Percentiles rank a stretch among this genome's conserved stretches.
phyloP scores from a whole-genome alignment of 192 early-diverging fungal species.

The Piromyces finnis region DNA sequence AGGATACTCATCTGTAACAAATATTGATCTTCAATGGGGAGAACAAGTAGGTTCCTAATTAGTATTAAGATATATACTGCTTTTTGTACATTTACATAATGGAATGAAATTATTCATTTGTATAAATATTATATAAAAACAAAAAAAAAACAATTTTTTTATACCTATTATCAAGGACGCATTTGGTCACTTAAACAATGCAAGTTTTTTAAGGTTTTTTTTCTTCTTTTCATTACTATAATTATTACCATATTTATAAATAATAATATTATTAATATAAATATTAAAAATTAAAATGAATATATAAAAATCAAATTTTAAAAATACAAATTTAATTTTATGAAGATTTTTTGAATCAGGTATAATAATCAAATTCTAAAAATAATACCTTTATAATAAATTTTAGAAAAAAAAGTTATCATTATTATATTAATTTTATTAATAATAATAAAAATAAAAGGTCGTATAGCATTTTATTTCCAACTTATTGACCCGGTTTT shows the following conservation, averaged over 20 bases:
- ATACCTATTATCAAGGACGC: slow-evolving; percentile 3
- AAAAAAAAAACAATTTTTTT: neutral
- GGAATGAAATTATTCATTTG: too few species aligned
- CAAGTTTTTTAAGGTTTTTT: slow-evolving; percentile 16
- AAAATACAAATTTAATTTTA: too few species aligned
- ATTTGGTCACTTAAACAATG: slow-evolving; percentile 24
- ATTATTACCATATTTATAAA: too few species aligned
- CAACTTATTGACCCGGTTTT: slow-evolving; percentile 1
- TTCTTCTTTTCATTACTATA: too few species aligned
- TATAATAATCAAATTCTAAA: too few species aligned
- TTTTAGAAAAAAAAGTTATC: too few species aligned
- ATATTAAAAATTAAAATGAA: neutral
- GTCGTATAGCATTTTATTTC: slow-evolving; percentile 4
- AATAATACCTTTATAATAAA: too few species aligned
- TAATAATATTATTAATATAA: too few species aligned
- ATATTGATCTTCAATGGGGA: neutral
- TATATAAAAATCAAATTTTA: too few species aligned
- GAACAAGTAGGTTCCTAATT: too few species aligned
- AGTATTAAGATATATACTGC: neutral
- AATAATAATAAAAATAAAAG: slow-evolving; percentile 2
- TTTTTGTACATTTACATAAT: too few species aligned
- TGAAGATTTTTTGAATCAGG: slow-evolving; percentile 20
- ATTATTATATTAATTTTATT: neutral
- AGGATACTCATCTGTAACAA: neutral
- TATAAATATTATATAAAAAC: too few species aligned